Percentiles rank a stretch among this genome's conserved stretches.
Evolutionary conservation across 2,329 filamentous ascomycete species (phyloP).

Genomic region (Aspergillus novofumigatus): DNA sequence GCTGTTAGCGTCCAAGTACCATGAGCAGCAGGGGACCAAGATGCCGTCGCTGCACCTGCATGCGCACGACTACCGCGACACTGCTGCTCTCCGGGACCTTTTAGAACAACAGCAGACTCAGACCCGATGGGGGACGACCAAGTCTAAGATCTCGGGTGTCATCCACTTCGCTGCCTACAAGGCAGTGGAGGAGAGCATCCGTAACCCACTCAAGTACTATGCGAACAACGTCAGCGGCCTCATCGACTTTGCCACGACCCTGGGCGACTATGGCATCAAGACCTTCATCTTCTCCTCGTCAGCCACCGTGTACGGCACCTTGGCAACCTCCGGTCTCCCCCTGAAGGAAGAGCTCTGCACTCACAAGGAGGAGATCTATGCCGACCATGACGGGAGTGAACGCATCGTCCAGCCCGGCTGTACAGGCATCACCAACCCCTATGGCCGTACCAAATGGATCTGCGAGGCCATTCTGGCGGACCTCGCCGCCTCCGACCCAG

Average conservation of each 20-base stretch:
- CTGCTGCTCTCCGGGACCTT: conserved; percentile 38
- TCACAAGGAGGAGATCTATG: conserved; percentile 46
- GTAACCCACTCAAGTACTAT: conserved; percentile 60
- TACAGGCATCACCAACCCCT: conserved; percentile 60
- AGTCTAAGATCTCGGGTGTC: conserved; percentile 57
- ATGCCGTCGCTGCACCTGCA: conserved; percentile 46
- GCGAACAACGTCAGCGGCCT: conserved; percentile 64
- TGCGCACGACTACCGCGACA: conserved; percentile 47
- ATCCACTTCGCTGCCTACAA: conserved; percentile 68
- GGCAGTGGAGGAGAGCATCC: conserved; percentile 61
- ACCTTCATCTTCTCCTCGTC: conserved; percentile 66
- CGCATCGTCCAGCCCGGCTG: conserved; percentile 46
- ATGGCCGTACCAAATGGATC: conserved; percentile 65
- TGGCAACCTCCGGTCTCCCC: conserved; percentile 49
- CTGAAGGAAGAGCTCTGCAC: conserved; percentile 56
- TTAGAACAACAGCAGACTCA: conserved; percentile 40
- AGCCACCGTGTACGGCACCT: conserved; percentile 61
- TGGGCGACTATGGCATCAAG: conserved; percentile 59
- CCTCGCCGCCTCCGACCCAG: conserved; percentile 55
- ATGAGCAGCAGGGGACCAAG: conserved; percentile 33
- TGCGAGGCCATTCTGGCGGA: conserved; percentile 64
- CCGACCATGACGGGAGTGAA: conserved; percentile 42
- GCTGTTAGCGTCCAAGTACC: conserved; percentile 30
- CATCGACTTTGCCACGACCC: conserved; percentile 54
- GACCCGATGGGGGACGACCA: conserved; percentile 31